These are phyloP conservation scores for Globisporangium perplexum DNA, from an alignment of 352 stramenopile species.

Conservation along the genomic window DNA sequence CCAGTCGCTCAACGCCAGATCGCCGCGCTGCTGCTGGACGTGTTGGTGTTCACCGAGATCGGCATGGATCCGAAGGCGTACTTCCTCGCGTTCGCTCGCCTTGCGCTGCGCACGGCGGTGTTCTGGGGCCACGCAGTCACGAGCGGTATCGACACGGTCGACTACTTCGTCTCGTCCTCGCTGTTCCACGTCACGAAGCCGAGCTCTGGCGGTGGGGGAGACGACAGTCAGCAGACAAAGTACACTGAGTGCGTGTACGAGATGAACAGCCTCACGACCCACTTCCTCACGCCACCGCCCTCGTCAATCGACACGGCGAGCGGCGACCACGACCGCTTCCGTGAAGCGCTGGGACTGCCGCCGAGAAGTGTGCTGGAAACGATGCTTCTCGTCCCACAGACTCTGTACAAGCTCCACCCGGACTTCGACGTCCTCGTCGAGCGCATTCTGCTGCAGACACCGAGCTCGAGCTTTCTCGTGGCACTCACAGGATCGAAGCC, in stretches of 20 bases:
- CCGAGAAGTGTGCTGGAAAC: slow-evolving; percentile 3
- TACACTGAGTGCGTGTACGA: slow-evolving; percentile 53
- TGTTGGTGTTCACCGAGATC: slow-evolving; percentile 63
- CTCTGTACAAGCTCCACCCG: slow-evolving; percentile 66
- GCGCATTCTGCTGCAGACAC: slow-evolving; percentile 19
- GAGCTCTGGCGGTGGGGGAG: neutral
- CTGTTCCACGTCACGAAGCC: slow-evolving; percentile 23
- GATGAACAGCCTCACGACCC: slow-evolving; percentile 48
- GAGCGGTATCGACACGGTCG: slow-evolving; percentile 38
- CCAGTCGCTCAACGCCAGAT: slow-evolving; percentile 21
- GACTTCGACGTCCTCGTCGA: slow-evolving; percentile 52
- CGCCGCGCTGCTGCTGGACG: slow-evolving; percentile 34
- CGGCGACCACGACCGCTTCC: slow-evolving; percentile 2
- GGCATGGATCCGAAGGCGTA: slow-evolving; percentile 49
- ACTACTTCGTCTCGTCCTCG: slow-evolving; percentile 59
- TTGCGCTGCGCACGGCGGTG: slow-evolving; percentile 33
- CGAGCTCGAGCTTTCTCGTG: slow-evolving; percentile 26
- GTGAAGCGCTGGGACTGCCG: slow-evolving; percentile 13
- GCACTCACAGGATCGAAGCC: slow-evolving; percentile 22
- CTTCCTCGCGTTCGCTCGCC: slow-evolving; percentile 45
- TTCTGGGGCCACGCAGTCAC: slow-evolving; percentile 69
- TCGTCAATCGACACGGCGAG: neutral
- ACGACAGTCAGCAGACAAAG: slow-evolving; percentile 7
- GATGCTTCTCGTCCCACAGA: slow-evolving; percentile 59
- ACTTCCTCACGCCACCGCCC: slow-evolving; percentile 22